Percentiles rank a stretch among this genome's conserved stretches.
Conservation (phyloP, 108 stramenopile genomes). For the Phaeodactylum tricornutum region DNA sequence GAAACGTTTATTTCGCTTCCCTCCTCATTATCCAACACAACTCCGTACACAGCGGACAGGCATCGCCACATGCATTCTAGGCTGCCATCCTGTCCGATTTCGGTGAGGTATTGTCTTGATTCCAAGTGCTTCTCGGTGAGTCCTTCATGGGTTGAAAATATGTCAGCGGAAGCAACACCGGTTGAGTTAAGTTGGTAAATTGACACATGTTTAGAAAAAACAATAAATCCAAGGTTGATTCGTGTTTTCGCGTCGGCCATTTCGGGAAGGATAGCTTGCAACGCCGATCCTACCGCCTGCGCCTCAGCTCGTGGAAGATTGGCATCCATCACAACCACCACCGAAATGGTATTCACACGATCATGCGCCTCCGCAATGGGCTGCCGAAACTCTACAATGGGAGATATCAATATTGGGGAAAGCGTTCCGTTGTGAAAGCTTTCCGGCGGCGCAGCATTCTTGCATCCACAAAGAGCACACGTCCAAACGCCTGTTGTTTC, state of each 20-base stretch:
- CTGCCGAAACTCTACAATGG: constrained; percentile 35
- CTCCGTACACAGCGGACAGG: constrained; percentile 30
- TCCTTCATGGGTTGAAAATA: constrained; percentile 10
- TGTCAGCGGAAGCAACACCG: constrained; percentile 34
- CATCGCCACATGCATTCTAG: constrained; percentile 13
- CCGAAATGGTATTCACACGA: constrained; percentile 3
- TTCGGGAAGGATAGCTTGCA: constrained; percentile 10
- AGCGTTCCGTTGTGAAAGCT: background rate
- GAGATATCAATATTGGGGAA: constrained; percentile 9
- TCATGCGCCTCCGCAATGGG: constrained; percentile 1
- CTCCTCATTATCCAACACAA: constrained; percentile 2
- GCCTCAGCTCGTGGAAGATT: constrained; percentile 28
- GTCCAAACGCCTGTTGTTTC: constrained; percentile 21
- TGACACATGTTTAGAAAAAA: constrained; percentile 31
- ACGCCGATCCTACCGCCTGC: constrained; percentile 20
- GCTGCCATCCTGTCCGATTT: constrained; percentile 7
- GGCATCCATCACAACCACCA: constrained; percentile 33
- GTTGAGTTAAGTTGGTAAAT: constrained; percentile 27
- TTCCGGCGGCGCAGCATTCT: constrained; percentile 22
- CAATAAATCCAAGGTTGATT: constrained; percentile 27
- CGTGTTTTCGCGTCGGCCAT: background rate
- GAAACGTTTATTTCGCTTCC: background rate
- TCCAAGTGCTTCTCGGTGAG: constrained; percentile 8
- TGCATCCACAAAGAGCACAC: constrained; percentile 31
- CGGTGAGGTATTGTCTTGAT: constrained; percentile 11